These are phyloP conservation scores for Chlamydomonas incerta DNA, from an alignment of 139 green algal genomes.

Conservation along the genomic window DNA sequence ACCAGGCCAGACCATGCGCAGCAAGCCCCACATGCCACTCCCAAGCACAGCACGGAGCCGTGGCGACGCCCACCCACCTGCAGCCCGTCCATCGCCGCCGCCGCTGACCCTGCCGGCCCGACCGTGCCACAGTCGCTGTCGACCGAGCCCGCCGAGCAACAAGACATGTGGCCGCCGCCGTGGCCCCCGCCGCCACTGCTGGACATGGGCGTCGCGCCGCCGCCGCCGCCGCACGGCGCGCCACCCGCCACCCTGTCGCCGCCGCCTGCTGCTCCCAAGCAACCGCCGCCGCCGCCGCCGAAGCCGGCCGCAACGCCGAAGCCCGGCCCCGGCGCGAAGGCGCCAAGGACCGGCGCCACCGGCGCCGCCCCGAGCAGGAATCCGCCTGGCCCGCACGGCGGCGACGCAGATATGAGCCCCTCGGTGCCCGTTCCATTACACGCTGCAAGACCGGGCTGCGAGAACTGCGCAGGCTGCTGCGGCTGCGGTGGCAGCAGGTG, in stretches of 20 bases:
- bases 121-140: neutral
- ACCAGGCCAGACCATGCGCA: no score
- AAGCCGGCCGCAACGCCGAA: neutral
- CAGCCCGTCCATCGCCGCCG: neutral
- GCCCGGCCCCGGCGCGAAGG: no score
- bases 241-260: neutral
- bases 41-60: neutral
- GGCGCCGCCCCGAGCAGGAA: no score
- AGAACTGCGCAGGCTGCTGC: no score
- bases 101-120: neutral
- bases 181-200: neutral
- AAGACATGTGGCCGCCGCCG: neutral
- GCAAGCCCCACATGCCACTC: neutral
- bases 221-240: neutral
- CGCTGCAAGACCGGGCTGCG: no score
- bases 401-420: no score
- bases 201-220: no score
- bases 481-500: no score
- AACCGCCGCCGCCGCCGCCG: no score
- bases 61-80: constrained; percentile 17
- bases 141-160: constrained; percentile 1
- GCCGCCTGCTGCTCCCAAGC: neutral
- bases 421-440: no score
- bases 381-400: no score
- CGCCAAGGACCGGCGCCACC: no score